Evolutionary conservation across 2,329 filamentous ascomycete genomes (phyloP), one percentile per base, ranked within the genome.

Genomic region (Trichoderma semiorbis): DNA sequence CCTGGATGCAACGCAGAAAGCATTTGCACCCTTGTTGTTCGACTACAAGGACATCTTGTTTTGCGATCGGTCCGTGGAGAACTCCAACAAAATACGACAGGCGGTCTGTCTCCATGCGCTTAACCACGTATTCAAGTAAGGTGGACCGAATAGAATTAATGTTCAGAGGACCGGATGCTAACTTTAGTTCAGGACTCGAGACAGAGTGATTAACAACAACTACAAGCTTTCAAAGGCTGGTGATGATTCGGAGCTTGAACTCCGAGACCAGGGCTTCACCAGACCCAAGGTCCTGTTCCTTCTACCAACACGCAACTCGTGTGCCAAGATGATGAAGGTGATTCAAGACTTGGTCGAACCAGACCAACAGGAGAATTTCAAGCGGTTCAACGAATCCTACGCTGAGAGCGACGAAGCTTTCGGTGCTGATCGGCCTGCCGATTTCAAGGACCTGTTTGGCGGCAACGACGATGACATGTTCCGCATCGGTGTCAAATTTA

Each of bases 381-480:
- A 97, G 80, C 90, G 96, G 0, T 98, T 99, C 77, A 87, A 95
- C 47, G 95, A 98, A 70, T 89, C 89, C 2, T 99, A 95, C 81
- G 86, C 91, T 7, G 88, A 91, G 32, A 88, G 89, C 50, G 88
- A 92, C 26, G 72, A 77, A 57, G 89, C 88, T 50, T 91, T 94
- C 75, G 89, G 91, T 30, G 84, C 88, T 10, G 90, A 93, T 78
- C 93, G 94, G 78, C 92, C 96, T 0, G 91, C 91, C 3, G 96
- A 98, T 80, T 98, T 97, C 82, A 87, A 88, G 28, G 93, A 97
- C 71, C 86, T 98, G 0, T 99, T 99, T 78, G 91, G 91, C 73
- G 96, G 96, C 72, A 98, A 98, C 79, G 94, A 97, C 79, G 96
- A 98, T 79, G 96, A 99, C 82, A 96, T 97, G 88, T 99, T 98